Percentiles rank a stretch among this genome's conserved stretches.
These are phyloP conservation scores for Hypoxylon lenormandii DNA, from an alignment of 495 filamentous ascomycete species.

Conservation along the genomic window DNA sequence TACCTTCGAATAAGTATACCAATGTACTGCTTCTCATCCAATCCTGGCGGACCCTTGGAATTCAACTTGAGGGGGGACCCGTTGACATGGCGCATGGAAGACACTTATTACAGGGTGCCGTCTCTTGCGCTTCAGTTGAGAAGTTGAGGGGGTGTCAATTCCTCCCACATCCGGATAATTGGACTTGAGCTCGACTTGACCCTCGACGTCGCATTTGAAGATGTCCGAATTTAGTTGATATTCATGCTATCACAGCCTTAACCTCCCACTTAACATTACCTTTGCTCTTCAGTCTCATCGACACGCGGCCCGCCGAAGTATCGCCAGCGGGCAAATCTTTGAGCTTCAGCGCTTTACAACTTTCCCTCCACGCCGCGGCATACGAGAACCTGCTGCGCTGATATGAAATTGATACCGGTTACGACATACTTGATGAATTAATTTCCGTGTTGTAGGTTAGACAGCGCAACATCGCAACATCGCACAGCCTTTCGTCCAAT, in stretches of 20 bases:
- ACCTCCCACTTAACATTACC: conserved; percentile 19
- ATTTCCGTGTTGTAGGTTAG: conserved; percentile 36
- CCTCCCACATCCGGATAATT: conserved; percentile 45
- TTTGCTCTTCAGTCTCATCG: not conserved
- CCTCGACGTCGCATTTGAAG: conserved; percentile 43
- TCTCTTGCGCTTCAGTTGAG: conserved; percentile 36
- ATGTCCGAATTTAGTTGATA: conserved; percentile 13
- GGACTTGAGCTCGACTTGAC: conserved; percentile 24
- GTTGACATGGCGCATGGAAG: conserved; percentile 1
- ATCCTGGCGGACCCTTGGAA: no score
- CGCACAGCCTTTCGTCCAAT: conserved; percentile 29
- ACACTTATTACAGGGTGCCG: conserved; percentile 22
- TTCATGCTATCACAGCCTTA: conserved; percentile 22
- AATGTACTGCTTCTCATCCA: no score
- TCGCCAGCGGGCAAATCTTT: conserved; percentile 5
- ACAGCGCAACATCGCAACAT: conserved; percentile 47
- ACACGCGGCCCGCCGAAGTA: conserved; percentile 29
- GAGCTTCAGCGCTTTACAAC: conserved; percentile 6
- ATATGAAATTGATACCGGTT: conserved; percentile 36
- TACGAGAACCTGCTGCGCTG: conserved; percentile 12
- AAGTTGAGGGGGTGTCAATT: conserved; percentile 27
- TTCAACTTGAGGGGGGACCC: not conserved
- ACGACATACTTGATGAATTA: conserved; percentile 32
- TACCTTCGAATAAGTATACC: no score
- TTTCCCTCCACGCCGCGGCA: not conserved